Evolutionary conservation across 805 yeast species (phyloP).

Genomic region (Metschnikowia similis): DNA sequence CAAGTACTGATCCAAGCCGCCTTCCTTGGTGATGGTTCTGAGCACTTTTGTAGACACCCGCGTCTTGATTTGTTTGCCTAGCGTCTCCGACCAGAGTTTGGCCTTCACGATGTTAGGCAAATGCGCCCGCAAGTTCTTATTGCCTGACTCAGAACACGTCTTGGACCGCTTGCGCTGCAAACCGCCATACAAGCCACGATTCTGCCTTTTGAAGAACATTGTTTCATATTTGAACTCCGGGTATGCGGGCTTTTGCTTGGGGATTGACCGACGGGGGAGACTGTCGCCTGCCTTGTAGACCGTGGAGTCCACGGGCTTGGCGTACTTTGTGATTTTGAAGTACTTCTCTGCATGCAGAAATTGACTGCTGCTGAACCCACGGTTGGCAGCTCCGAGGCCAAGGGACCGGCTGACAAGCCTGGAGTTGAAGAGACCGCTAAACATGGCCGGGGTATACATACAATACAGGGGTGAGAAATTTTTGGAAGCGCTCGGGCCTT

Average conservation of each 20-base stretch:
- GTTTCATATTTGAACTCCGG: constrained; percentile 60
- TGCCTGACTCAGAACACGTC: constrained; percentile 70
- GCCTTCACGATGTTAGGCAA: constrained; percentile 75
- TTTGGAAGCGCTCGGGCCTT: not conserved
- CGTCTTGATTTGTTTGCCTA: constrained; percentile 52
- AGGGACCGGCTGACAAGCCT: constrained; percentile 8
- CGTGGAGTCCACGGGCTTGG: constrained; percentile 33
- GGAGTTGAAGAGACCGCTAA: constrained; percentile 4
- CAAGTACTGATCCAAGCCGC: constrained; percentile 88
- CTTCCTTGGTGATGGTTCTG: constrained; percentile 85
- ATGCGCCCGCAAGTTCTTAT: constrained; percentile 71
- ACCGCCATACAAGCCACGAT: constrained; percentile 89
- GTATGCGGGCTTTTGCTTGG: constrained; percentile 10
- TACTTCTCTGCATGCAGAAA: constrained; percentile 29
- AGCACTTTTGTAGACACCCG: constrained; percentile 76
- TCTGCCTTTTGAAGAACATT: constrained; percentile 72
- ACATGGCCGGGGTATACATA: not conserved
- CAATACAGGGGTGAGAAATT: not conserved
- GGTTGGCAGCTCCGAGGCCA: not conserved
- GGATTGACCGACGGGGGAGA: constrained; percentile 18
- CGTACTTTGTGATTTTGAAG: constrained; percentile 37
- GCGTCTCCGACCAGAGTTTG: constrained; percentile 78
- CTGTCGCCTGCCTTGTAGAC: constrained; percentile 35
- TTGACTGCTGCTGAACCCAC: constrained; percentile 5
- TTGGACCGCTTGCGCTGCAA: constrained; percentile 73